Conservation (phyloP, 1,284 basidiomycete species). For the Austroboletus sp. region DNA sequence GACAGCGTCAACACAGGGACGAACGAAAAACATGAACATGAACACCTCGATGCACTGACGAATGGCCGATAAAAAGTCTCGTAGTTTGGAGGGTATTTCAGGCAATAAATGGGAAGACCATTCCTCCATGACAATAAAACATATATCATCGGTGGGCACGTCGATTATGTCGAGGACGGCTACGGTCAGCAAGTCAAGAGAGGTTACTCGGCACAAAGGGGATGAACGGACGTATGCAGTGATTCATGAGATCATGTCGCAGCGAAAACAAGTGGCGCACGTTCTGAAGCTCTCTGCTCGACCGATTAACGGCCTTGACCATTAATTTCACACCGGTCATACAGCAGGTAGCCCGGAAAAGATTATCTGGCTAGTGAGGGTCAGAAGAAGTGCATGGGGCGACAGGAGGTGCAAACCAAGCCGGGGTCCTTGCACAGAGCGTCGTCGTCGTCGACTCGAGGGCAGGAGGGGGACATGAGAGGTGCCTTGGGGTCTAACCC, state of each 20-base stretch:
- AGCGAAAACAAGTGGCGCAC: slow-evolving; percentile 50
- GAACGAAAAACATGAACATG: not conserved
- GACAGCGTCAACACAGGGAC: slow-evolving; percentile 3
- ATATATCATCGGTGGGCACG: slow-evolving; percentile 45
- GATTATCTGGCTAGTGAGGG: slow-evolving; percentile 51
- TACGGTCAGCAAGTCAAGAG: slow-evolving; percentile 25
- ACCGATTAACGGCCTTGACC: slow-evolving; percentile 58
- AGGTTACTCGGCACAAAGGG: not conserved
- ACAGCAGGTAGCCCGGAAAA: slow-evolving; percentile 58
- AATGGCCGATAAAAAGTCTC: slow-evolving; percentile 50
- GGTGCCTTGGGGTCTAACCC: slow-evolving; percentile 1
- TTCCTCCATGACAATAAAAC: slow-evolving; percentile 71
- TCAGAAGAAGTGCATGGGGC: slow-evolving; percentile 6
- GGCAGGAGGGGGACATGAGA: slow-evolving; percentile 33
- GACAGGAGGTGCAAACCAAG: slow-evolving; percentile 41
- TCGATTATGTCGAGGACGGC: slow-evolving; percentile 61
- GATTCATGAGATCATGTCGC: slow-evolving; percentile 58
- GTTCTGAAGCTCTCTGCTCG: slow-evolving; percentile 56
- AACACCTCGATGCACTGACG: slow-evolving; percentile 60
- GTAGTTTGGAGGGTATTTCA: slow-evolving; percentile 45
- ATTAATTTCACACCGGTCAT: slow-evolving; percentile 50
- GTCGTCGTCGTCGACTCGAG: slow-evolving; percentile 40
- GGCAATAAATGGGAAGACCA: slow-evolving; percentile 61
- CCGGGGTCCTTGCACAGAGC: slow-evolving; percentile 63
- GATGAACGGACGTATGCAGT: slow-evolving; percentile 57